Evolutionary conservation across 495 filamentous ascomycete species (phyloP), one percentile per base, ranked within the genome.

Genomic region (Penicillium arizonense): DNA sequence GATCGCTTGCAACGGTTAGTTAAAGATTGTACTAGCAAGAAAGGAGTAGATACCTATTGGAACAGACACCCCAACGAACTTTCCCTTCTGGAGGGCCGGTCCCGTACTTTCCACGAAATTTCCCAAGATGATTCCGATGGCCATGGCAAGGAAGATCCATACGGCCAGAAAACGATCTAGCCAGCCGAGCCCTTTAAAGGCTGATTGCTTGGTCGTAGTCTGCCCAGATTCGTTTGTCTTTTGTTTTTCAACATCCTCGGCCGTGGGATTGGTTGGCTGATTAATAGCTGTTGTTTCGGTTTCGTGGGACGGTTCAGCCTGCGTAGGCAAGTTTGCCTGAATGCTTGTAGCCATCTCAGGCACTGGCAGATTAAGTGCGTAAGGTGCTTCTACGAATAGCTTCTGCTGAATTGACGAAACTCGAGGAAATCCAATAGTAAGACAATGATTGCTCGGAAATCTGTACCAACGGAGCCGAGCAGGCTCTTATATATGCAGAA

Each of bases 111-210:
- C 74, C 13, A 90, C 89, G 57, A 91, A 91, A 68, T 92, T 92
- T 10, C 89, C 90, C 7, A 95, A 70, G 3, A 92, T 75, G 50
- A 94, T 86, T 13, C 91, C 90, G 40, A 92, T 73, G 3, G 80
- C 77, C 87, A 96, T 96, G 21, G 90, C 88, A 5, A 94, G 82
- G 36, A 96, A 79, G 59, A 95, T 93, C 90, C 91, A 95, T 14
- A 92, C 14, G 5, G 87, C 90, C 0, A 94, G 82, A 64, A 90
- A 87, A 6, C 87, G 82, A 67, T 94, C 88, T 24, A 94, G 77
- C 52, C 76, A 79, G 7, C 83, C 84, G 16, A 95, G 80, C 34
- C 75, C 67, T 57, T 77, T 73, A 57, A 86, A 80, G 11, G 76
- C 50, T 0, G 68, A 71, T 21, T 57, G 16, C 21, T 59, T 58